Base-by-base conservation (phyloP, 352 stramenopile genomes). In the Phytophthora macrochlamydospora region DNA sequence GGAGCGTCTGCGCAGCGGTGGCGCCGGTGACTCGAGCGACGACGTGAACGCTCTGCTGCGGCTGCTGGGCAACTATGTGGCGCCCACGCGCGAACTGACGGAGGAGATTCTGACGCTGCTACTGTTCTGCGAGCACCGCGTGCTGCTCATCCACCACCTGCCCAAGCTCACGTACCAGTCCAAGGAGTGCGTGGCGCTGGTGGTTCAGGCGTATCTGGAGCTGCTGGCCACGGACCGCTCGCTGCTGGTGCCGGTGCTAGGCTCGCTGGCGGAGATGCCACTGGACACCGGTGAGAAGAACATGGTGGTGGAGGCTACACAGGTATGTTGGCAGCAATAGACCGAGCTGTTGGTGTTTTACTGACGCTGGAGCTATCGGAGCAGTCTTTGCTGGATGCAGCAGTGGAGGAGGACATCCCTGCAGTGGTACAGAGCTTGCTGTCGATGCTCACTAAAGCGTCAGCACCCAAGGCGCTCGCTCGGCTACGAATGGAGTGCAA, bases 151-250 rank as follows among this genome's bases (percentile, higher is more conserved):
- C 37, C 79, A 95, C 67, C 84, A 95, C 58, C 57, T 95, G 48
- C 75, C 87, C 29, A 92, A 92, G 87, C 77, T 95, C 38, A 93
- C 84, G 18, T 93, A 91, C 60, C 85, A 94, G 58, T 94, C 87
- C 1, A 81, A 81, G 35, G 78, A 92, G 52, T 95, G 87, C 62
- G 83, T 94, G 5, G 60, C 83, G n/a, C 56, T 95, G 7, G 87
- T 95, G 3, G 60, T 94, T 7, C 60, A 90, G 49, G 73, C 84
- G 7, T 94, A 93, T 63, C 55, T 91, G 30, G 87, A 94, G 59
- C 70, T 95, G 46, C 66, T 95, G 14, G 67, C 85, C 5, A 91
- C 78, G n/a, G 87, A 95, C 18, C 67, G 83, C 30, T 77, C 79
- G n/a, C 60, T 95, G 46, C 73, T 95, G 6, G 87, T 93, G 28